Percentiles rank a stretch among this genome's conserved stretches.
phyloP scores from a whole-genome alignment of 78 protist species.

The Monocercomonoides exilis region DNA sequence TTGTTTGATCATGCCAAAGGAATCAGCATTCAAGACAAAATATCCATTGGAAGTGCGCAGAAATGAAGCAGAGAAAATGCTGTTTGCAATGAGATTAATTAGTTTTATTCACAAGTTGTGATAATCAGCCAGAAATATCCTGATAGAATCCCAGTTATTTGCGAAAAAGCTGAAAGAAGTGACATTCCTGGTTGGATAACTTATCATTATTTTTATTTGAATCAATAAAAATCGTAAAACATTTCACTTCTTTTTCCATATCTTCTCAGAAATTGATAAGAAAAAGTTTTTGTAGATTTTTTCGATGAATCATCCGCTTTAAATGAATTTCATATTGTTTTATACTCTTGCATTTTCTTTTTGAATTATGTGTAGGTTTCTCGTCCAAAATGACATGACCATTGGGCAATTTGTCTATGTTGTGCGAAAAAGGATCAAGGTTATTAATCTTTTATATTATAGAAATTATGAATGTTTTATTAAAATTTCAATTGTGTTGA shows the following conservation, averaged over 20 bases:
- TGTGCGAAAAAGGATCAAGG: background rate
- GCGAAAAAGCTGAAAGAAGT: background rate
- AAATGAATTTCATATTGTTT: too few species aligned
- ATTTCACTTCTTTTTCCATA: too few species aligned
- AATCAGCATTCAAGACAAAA: background rate
- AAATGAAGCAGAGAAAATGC: conserved; percentile 11
- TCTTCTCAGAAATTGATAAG: background rate
- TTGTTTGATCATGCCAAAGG: background rate
- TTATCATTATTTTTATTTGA: too few species aligned
- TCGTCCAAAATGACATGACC: background rate
- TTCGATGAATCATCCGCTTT: too few species aligned
- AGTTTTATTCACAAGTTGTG: background rate
- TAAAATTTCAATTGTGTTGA: too few species aligned
- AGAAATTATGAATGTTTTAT: too few species aligned
- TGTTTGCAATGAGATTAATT: background rate
- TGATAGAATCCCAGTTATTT: conserved; percentile 8
- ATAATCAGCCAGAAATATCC: background rate
- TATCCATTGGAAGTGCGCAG: background rate
- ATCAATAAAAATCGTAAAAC: too few species aligned
- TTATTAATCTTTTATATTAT: background rate
- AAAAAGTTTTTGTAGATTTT: background rate
- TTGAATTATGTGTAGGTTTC: background rate
- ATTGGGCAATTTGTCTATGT: conserved; percentile 3
- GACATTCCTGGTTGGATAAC: background rate
- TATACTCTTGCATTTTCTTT: too few species aligned